Conservation (phyloP, 495 filamentous ascomycete species). For the Ramalina intermedia region DNA sequence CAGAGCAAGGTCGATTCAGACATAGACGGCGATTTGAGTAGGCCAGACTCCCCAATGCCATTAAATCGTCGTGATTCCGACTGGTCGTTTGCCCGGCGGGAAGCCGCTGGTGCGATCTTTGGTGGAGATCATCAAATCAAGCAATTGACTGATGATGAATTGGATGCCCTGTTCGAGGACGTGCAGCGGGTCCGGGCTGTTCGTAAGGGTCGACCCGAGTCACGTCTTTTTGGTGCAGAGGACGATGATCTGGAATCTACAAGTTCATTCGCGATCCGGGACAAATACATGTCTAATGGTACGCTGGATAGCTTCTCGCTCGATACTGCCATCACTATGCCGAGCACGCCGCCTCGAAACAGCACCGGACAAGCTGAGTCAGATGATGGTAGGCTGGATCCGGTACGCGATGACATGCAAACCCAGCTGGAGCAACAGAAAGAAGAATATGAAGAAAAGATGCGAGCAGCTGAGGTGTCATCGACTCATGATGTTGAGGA, state of each 20-base stretch:
- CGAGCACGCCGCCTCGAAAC: slow-evolving; percentile 70
- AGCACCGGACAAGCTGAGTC: slow-evolving; percentile 54
- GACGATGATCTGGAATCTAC: slow-evolving; percentile 86
- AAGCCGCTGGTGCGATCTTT: slow-evolving; percentile 79
- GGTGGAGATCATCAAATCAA: slow-evolving; percentile 87
- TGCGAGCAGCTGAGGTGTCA: slow-evolving; percentile 60
- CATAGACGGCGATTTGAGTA: slow-evolving; percentile 51
- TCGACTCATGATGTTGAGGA: slow-evolving; percentile 70
- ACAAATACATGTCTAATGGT: slow-evolving; percentile 93
- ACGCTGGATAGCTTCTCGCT: slow-evolving; percentile 95
- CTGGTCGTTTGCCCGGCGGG: slow-evolving; percentile 87
- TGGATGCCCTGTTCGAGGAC: slow-evolving; percentile 90
- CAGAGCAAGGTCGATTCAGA: slow-evolving; percentile 61
- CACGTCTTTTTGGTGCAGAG: slow-evolving; percentile 37
- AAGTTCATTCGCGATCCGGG: slow-evolving; percentile 72
- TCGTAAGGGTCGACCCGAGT: slow-evolving; percentile 51
- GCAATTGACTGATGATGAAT: slow-evolving; percentile 79
- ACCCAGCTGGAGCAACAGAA: slow-evolving; percentile 75
- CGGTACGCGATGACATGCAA: slow-evolving; percentile 79
- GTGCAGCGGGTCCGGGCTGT: slow-evolving; percentile 77
- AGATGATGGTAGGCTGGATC: slow-evolving; percentile 60
- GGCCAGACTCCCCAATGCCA: slow-evolving; percentile 68
- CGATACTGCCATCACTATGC: slow-evolving; percentile 86
- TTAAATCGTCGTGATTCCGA: slow-evolving; percentile 67
- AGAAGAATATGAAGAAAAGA: slow-evolving; percentile 64